These are phyloP conservation scores for Austroboletus festivus DNA, from an alignment of 768 basidiomycete species.

Conservation along the genomic window DNA sequence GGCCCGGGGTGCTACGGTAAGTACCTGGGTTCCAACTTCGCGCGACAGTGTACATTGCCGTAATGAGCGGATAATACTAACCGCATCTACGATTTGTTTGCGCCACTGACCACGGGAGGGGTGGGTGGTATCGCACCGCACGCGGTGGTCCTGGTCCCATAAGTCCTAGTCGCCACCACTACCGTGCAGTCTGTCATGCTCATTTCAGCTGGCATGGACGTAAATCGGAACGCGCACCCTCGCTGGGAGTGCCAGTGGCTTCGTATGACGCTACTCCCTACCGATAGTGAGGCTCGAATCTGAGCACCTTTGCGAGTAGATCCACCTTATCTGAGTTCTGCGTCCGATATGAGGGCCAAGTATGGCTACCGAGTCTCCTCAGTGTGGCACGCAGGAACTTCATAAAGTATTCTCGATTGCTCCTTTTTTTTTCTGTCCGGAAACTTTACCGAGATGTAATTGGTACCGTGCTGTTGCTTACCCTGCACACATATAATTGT, in stretches of 20 bases:
- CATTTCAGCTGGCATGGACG: slow-evolving; percentile 12
- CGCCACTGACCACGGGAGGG: slow-evolving; percentile 12
- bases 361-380: slow-evolving; percentile 17
- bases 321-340: slow-evolving; percentile 20
- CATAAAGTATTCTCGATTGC: slow-evolving; percentile 16
- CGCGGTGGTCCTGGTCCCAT: background rate
- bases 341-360: slow-evolving; percentile 13
- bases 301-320: background rate
- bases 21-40: slow-evolving; percentile 25
- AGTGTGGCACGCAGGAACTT: slow-evolving; percentile 17
- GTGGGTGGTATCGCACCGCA: slow-evolving; percentile 1
- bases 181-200: background rate
- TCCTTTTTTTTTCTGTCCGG: slow-evolving; percentile 20
- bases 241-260: slow-evolving; percentile 1
- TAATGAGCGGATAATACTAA: slow-evolving; percentile 20
- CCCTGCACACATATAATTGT: slow-evolving; percentile 26
- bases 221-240: slow-evolving; percentile 9
- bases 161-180: background rate
- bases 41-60: slow-evolving; percentile 20
- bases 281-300: background rate
- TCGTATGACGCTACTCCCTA: background rate
- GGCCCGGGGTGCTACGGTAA: too few species aligned
- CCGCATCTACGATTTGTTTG: slow-evolving; percentile 17
- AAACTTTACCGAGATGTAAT: slow-evolving; percentile 32
- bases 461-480: slow-evolving; percentile 28